phyloP scores from a whole-genome alignment of 306 rosid species.

The Bauhinia variegata region DNA sequence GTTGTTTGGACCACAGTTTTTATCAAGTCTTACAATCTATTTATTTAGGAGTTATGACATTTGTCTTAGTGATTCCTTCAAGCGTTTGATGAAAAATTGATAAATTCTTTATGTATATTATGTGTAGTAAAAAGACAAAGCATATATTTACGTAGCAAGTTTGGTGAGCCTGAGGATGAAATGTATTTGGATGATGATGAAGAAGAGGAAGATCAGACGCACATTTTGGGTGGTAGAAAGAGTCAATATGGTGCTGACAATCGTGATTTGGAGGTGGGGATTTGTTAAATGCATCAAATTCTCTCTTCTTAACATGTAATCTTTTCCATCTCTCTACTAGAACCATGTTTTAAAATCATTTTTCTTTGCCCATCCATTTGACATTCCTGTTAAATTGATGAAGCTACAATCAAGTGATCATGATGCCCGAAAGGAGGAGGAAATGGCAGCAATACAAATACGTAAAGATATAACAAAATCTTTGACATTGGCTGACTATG shows the following conservation, averaged over 20 bases:
- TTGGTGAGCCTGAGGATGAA: slow-evolving; percentile 72
- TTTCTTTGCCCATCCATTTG: slow-evolving; percentile 32
- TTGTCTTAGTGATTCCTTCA: background rate
- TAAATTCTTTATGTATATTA: slow-evolving; percentile 25
- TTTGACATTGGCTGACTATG: slow-evolving; percentile 69
- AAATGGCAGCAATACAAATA: slow-evolving; percentile 56
- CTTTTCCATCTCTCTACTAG: background rate
- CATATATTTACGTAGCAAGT: slow-evolving; percentile 55
- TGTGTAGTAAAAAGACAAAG: slow-evolving; percentile 63
- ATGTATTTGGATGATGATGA: slow-evolving; percentile 62
- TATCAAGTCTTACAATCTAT: background rate
- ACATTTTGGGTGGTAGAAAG: slow-evolving; percentile 50
- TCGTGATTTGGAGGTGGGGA: slow-evolving; percentile 73
- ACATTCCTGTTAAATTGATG: slow-evolving; percentile 30
- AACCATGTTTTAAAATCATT: background rate
- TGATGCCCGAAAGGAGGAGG: slow-evolving; percentile 78
- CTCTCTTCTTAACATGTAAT: background rate
- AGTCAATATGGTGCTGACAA: slow-evolving; percentile 70
- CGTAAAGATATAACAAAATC: slow-evolving; percentile 62
- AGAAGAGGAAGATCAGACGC: slow-evolving; percentile 53
- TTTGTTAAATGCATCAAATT: slow-evolving; percentile 8
- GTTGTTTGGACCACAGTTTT: background rate
- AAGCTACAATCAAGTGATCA: slow-evolving; percentile 78
- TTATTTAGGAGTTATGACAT: background rate
- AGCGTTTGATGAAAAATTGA: slow-evolving; percentile 20